Base-by-base conservation (phyloP, 2,329 filamentous ascomycete species). In the Chrysosporium queenslandicum region DNA sequence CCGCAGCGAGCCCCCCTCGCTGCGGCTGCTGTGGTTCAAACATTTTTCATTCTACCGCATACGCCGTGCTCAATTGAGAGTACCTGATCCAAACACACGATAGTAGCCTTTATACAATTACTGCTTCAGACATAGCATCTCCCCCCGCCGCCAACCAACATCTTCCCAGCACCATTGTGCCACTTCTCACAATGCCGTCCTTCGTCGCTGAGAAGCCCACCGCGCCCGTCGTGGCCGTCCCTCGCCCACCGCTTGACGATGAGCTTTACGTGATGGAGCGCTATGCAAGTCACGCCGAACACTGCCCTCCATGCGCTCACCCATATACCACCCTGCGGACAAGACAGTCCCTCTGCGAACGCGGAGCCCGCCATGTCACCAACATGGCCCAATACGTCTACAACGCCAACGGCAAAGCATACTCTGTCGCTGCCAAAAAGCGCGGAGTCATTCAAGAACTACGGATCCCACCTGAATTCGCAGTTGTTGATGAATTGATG, bases 121-220 rank as follows among this genome's bases (percentile, higher is more conserved):
- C 11, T 4, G n/a, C 11, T n/a, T 14, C 14, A 37, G 14, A 14
- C 34, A 14, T 4, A n/a, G n/a, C n/a, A n/a, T n/a, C n/a, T n/a
- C n/a, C n/a, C n/a, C n/a, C n/a, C 8, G 2, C n/a, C 18, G 21
- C 16, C 11, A 40, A 12, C 37, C 37, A 4, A 23, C 12, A 7
- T 12, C 14, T 20, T 36, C 16, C 20, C 32, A 9, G 11, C 16
- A 20, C 20, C 32, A 23, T 21, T 9, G 27, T 5, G 4, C 4
- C 9, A 5, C 16, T 25, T 1, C 32, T 42, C 53, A 90, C 60
- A 82, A 84, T 60, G 57, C 57, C 57, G 46, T 57, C 53, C 20
- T 18, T 56, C 46, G 34, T 54, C 45, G 57, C 57, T 60, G n/a
- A 30, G 18, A 9, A n/a, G 16, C 16, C 25, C 62, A 48, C 59